Conservation (phyloP, 768 basidiomycete genomes). For the Naganishia onofrii region DNA sequence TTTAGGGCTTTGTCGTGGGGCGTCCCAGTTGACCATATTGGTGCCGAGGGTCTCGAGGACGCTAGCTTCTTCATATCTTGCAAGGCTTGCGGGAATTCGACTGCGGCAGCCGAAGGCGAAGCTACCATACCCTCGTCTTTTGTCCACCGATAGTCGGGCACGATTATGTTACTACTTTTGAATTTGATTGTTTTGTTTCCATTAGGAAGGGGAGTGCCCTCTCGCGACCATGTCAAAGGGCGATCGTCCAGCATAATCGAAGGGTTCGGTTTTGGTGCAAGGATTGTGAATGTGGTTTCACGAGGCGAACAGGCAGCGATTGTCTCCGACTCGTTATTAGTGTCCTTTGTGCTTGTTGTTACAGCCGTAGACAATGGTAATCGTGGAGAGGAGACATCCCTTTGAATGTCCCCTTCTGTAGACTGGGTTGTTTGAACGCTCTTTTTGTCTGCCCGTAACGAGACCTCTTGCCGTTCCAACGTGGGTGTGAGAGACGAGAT, state of each 20-base stretch:
- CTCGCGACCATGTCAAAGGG: conserved; percentile 15
- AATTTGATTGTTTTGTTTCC: conserved; percentile 10
- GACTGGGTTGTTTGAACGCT: not conserved
- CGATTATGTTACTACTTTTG: conserved; percentile 27
- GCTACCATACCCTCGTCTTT: conserved; percentile 24
- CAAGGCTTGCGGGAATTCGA: conserved; percentile 27
- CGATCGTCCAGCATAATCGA: conserved; percentile 17
- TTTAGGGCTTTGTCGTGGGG: too few relatives aligned
- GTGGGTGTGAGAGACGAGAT: not conserved
- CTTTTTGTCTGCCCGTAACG: not conserved
- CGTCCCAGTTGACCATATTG: not conserved
- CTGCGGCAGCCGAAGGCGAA: conserved; percentile 36
- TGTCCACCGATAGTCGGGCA: conserved; percentile 31
- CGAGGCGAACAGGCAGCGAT: not conserved
- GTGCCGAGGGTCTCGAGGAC: conserved; percentile 3
- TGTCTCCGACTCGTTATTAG: not conserved
- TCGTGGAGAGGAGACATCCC: not conserved
- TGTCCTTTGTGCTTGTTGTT: conserved; percentile 6
- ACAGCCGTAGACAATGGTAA: not conserved
- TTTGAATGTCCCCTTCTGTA: not conserved
- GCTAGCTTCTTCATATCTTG: conserved; percentile 34
- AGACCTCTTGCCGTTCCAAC: not conserved
- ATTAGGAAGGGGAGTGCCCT: not conserved
- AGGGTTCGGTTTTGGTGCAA: conserved; percentile 1
- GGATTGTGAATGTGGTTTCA: not conserved